A percentile compares a stretch with the other conserved stretches of the same genome.
These are phyloP conservation scores for Nematocida ausubeli DNA, from an alignment of 371 early-diverging fungal species.

Conservation along the genomic window DNA sequence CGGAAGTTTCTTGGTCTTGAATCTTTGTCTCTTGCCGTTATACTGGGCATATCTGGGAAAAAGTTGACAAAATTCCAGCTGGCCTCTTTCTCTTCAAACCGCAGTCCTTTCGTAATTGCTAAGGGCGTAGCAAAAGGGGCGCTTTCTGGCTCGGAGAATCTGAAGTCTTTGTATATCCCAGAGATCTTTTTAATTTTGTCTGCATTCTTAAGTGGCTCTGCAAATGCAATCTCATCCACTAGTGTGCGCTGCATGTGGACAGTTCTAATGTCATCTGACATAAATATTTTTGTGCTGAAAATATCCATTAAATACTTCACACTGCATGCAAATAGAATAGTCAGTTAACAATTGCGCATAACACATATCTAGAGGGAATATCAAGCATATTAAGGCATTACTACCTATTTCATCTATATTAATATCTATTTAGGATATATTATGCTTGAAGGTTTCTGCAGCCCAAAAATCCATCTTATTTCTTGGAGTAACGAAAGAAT, in stretches of 20 bases:
- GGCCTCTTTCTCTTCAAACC: background rate
- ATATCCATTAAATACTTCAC: too few species aligned
- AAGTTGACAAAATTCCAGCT: constrained; percentile 18
- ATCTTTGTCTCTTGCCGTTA: background rate
- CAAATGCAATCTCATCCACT: constrained; percentile 7
- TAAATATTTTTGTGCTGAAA: constrained; percentile 30
- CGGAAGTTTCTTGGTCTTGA: background rate
- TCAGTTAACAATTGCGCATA: too few species aligned
- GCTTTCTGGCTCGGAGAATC: background rate
- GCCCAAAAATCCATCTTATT: too few species aligned
- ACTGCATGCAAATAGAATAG: too few species aligned
- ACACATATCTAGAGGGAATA: too few species aligned
- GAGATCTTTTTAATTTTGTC: background rate
- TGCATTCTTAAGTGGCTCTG: background rate
- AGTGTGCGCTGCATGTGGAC: background rate
- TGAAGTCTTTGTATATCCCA: constrained; percentile 1
- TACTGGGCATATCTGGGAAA: background rate
- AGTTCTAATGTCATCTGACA: background rate
- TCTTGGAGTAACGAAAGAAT: too few species aligned
- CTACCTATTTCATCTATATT: too few species aligned
- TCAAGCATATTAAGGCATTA: too few species aligned
- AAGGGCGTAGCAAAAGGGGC: background rate
- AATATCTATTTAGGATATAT: too few species aligned
- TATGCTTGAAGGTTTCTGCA: too few species aligned
- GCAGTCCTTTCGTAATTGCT: background rate